These are phyloP conservation scores for rapeseed (Brassica napus) DNA, from an alignment of 345 rosid species.

Conservation along the genomic window Da-Ae NC_063438.1:323501-324000, in stretches of 20 bases:
- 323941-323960: background rate
- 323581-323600: too few relatives aligned
- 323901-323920: background rate
- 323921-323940: background rate
- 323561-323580: too few relatives aligned
- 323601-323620: too few relatives aligned
- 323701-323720: conserved; percentile 40
- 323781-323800: conserved; percentile 35
- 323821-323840: background rate
- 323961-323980: background rate
- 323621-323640: background rate
- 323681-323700: conserved; percentile 36
- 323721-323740: conserved; percentile 35
- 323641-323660: conserved; percentile 7
- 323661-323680: conserved; percentile 9
- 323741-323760: conserved; percentile 32
- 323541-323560: too few relatives aligned
- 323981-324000: background rate
- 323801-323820: conserved; percentile 26
- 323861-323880: background rate
- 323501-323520: too few relatives aligned
- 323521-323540: too few relatives aligned
- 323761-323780: conserved; percentile 16
- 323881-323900: background rate
- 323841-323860: background rate